phyloP scores from a whole-genome alignment of 495 filamentous ascomycete species.

The Penicillium crystallinum region DNA sequence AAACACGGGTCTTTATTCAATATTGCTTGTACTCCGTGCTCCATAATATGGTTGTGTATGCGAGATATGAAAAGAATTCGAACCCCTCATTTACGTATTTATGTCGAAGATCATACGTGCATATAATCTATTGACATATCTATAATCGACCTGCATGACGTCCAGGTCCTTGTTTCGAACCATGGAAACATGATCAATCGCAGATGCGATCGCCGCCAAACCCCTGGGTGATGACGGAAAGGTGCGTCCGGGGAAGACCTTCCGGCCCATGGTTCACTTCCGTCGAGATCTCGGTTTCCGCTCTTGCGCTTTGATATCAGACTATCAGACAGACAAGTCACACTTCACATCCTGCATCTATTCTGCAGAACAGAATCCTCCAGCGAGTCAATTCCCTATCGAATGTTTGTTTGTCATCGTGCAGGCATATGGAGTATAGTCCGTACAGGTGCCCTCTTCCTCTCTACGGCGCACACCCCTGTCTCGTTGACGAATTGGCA shows the following conservation, averaged over 20 bases:
- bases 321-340: neutral
- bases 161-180: neutral
- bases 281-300: conserved; percentile 14
- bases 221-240: conserved; percentile 14
- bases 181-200: neutral
- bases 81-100: neutral
- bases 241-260: conserved; percentile 18
- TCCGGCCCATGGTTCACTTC: conserved; percentile 26
- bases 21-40: neutral
- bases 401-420: neutral
- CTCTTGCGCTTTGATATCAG: conserved; percentile 1
- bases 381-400: neutral
- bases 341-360: neutral
- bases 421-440: neutral
- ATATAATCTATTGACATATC: neutral
- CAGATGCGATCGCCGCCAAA: conserved; percentile 1
- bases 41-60: too few species aligned
- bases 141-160: neutral
- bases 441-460: too few species aligned
- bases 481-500: neutral
- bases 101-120: neutral
- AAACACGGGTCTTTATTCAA: conserved; percentile 5
- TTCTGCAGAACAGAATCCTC: neutral
- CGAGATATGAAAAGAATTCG: neutral
- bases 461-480: neutral